Conservation (phyloP, 169 alveolate genomes). For the Cryptosporidium baileyi region DNA sequence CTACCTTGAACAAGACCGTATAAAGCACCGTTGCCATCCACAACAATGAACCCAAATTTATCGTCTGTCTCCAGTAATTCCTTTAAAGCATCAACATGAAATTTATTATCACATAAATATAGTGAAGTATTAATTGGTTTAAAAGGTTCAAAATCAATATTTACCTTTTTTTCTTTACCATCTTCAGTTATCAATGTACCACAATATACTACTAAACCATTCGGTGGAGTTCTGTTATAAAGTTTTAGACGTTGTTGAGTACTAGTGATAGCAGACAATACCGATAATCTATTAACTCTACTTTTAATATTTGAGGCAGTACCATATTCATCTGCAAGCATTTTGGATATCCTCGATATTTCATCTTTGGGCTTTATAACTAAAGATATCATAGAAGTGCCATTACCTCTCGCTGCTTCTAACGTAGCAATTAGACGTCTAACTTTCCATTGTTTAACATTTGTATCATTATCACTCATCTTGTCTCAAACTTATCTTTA, state of each 20-base stretch:
- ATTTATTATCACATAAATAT: conserved; percentile 95
- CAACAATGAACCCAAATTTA: conserved; percentile 96
- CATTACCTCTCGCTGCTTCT: conserved; percentile 93
- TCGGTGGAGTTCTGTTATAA: conserved; percentile 95
- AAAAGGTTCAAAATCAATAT: conserved; percentile 97
- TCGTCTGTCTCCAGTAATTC: conserved; percentile 88
- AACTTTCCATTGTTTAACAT: conserved; percentile 92
- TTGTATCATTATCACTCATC: conserved; percentile 80
- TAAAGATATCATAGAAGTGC: conserved; percentile 97
- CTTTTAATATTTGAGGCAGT: conserved; percentile 97
- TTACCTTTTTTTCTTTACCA: conserved; percentile 88
- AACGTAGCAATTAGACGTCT: conserved; percentile 87
- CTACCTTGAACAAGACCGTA: conserved; percentile 97
- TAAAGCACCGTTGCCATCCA: conserved; percentile 98
- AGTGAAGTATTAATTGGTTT: conserved; percentile 96
- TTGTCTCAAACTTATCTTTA: too few relatives aligned
- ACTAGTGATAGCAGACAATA: conserved; percentile 96
- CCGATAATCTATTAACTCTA: conserved; percentile 96
- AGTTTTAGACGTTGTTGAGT: conserved; percentile 95
- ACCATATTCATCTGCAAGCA: conserved; percentile 95
- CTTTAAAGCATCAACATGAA: conserved; percentile 91
- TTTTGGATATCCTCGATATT: conserved; percentile 89
- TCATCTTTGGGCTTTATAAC: conserved; percentile 96
- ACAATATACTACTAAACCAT: conserved; percentile 97
- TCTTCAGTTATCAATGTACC: conserved; percentile 96